phyloP scores from a whole-genome alignment of 2,329 filamentous ascomycete genomes.

The Didymella exigua region DNA sequence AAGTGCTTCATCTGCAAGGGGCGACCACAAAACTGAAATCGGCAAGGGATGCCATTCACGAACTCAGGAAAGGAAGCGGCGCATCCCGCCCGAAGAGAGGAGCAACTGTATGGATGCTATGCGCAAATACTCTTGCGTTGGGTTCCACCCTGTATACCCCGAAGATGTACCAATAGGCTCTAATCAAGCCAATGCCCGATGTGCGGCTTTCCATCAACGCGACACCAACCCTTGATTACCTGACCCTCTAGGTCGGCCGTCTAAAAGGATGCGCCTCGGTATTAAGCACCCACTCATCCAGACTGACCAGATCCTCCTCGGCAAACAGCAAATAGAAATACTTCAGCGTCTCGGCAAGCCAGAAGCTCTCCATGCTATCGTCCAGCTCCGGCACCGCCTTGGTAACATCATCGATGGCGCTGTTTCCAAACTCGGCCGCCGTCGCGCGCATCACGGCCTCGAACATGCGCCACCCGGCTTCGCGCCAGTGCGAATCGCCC shows the following conservation, averaged over 20 bases:
- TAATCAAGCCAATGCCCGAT: neutral
- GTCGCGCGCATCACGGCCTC: constrained; percentile 66
- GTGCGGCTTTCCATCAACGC: neutral
- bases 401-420: constrained; percentile 70
- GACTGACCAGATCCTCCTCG: constrained; percentile 62
- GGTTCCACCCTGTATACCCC: no score
- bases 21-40: no score
- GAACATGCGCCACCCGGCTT: constrained; percentile 79
- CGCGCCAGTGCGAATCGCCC: constrained; percentile 67
- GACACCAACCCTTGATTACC: neutral
- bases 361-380: constrained; percentile 78
- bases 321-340: constrained; percentile 70
- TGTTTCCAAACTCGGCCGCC: constrained; percentile 66
- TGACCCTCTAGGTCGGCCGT: constrained; percentile 23
- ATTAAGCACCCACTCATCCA: constrained; percentile 70
- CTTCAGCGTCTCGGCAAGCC: constrained; percentile 71
- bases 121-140: no score
- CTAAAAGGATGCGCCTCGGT: constrained; percentile 54
- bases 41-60: no score
- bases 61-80: no score
- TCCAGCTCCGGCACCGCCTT: constrained; percentile 50
- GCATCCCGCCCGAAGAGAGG: neutral
- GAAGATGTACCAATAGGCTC: no score
- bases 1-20: no score
- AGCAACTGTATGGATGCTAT: constrained; percentile 2